Evolutionary conservation across 2,329 filamentous ascomycete species (phyloP).

Genomic region (Alternaria arborescens): DNA sequence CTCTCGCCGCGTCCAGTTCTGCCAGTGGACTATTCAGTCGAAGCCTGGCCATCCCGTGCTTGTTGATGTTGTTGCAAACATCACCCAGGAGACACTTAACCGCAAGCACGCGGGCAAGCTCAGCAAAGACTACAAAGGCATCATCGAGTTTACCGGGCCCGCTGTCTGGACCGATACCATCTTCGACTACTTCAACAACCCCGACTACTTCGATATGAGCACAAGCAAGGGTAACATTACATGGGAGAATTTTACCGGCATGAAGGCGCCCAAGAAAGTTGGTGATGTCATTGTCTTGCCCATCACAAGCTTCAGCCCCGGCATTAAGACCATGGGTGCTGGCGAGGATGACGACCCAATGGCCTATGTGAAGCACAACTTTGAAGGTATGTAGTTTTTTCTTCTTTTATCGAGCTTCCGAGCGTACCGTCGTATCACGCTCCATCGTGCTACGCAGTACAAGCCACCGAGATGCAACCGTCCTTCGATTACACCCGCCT

Average conservation of each 20-base stretch:
- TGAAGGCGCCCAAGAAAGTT: constrained; percentile 82
- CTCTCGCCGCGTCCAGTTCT: constrained; percentile 94
- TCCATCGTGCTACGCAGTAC: constrained; percentile 4
- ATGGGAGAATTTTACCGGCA: constrained; percentile 88
- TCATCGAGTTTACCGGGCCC: constrained; percentile 94
- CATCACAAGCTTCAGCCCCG: constrained; percentile 97
- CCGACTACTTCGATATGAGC: constrained; percentile 83
- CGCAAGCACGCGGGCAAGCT: constrained; percentile 75
- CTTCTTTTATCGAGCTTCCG: background rate
- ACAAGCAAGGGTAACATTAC: constrained; percentile 77
- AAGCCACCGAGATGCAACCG: background rate
- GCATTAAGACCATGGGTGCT: constrained; percentile 91
- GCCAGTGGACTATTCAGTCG: constrained; percentile 97
- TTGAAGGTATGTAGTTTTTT: constrained; percentile 75
- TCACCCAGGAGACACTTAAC: constrained; percentile 81
- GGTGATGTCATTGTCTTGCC: constrained; percentile 93
- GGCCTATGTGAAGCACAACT: constrained; percentile 97
- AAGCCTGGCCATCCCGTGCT: constrained; percentile 95
- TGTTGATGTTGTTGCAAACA: constrained; percentile 83
- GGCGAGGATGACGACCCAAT: constrained; percentile 88
- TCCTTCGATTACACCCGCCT: constrained; percentile 4
- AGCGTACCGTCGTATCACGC: constrained; percentile 5
- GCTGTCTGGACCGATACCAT: constrained; percentile 93
- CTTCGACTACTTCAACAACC: constrained; percentile 93
- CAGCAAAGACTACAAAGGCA: constrained; percentile 71